Evolutionary conservation across 768 basidiomycete genomes (phyloP).

Genomic region (Termitomyces sp.): DNA sequence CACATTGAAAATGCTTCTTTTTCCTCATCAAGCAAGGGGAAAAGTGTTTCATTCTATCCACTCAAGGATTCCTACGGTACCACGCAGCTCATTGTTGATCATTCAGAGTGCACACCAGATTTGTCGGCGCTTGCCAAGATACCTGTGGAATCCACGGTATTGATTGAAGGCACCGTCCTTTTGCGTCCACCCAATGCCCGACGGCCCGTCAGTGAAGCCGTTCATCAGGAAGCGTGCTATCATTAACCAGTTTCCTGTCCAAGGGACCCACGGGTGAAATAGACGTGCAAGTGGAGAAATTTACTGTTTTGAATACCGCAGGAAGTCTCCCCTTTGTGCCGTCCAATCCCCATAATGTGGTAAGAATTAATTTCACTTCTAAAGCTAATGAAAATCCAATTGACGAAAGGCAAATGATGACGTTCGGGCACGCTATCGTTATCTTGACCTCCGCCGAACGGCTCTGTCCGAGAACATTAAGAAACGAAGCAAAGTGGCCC

Average conservation of each 20-base stretch:
- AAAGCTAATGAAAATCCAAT: not conserved
- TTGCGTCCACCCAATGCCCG: constrained; percentile 56
- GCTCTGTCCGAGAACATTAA: constrained; percentile 73
- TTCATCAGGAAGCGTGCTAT: constrained; percentile 12
- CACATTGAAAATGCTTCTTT: constrained; percentile 24
- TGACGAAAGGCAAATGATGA: constrained; percentile 73
- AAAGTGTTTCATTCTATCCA: constrained; percentile 77
- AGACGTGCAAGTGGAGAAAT: constrained; percentile 70
- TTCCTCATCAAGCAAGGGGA: constrained; percentile 55
- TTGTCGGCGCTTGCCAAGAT: constrained; percentile 46
- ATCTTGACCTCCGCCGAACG: constrained; percentile 82
- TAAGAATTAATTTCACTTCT: constrained; percentile 28
- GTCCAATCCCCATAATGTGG: constrained; percentile 69
- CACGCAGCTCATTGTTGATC: constrained; percentile 71
- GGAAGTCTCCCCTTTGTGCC: constrained; percentile 79
- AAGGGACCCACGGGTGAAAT: constrained; percentile 68
- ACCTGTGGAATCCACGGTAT: constrained; percentile 74
- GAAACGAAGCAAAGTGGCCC: constrained; percentile 78
- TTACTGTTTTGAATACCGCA: constrained; percentile 79
- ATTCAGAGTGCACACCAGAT: constrained; percentile 28
- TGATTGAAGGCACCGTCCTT: constrained; percentile 70
- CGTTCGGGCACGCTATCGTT: constrained; percentile 76
- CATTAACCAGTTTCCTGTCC: constrained; percentile 7
- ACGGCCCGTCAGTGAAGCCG: constrained; percentile 45
- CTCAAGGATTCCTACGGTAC: constrained; percentile 75